Evolutionary conservation across 2,329 filamentous ascomycete genomes (phyloP), one percentile per base, ranked within the genome.

Genomic region (Huntiella decipiens): DNA sequence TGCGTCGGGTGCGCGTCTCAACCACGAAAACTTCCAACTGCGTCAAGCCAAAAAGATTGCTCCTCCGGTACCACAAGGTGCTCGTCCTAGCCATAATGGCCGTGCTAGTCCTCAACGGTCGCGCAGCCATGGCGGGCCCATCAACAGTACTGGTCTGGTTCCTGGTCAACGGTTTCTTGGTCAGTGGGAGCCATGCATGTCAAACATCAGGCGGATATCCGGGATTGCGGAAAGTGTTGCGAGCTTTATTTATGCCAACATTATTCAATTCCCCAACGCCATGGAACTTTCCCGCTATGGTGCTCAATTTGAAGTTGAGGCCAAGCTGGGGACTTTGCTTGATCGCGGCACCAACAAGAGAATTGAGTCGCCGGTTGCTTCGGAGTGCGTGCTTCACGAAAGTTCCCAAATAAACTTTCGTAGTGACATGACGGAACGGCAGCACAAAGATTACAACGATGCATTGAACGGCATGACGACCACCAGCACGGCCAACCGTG

Each of bases 231-330:
- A 77, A 54, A 60, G 68, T 13, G 70, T 93, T n/a, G 82, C 80
- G 51, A 82, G 93, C 57, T 93, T 86, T 55, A 64, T 95, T 8
- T 92, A 78, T 57, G 59, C 73, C 41, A 68, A 80, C 46, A 78
- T 91, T 13, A 69, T 91, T 5, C 65, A 70, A 44, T 75, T 77
- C 50, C 66, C 71, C n/a, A 74, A 82, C 52, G 67, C 77, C 34
- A 70, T 70, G 31, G 75, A 81, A 53, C 71, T 81, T 15, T 61
- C 66, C 12, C 71, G 71, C 44, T 69, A 73, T 12, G 76, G 75
- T 5, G 79, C 86, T 11, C 73, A 84, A 50, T 77, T 95, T 45
- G 91, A 98, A 61, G 82, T 98, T 46, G 91, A 98, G 63, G 91
- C 86, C 7, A 96, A 96, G 60, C 67, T 96, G 41, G 91, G 91